These are phyloP conservation scores for Tricholoma hemisulphureum DNA, from an alignment of 768 basidiomycete species.

Conservation along the genomic window DNA sequence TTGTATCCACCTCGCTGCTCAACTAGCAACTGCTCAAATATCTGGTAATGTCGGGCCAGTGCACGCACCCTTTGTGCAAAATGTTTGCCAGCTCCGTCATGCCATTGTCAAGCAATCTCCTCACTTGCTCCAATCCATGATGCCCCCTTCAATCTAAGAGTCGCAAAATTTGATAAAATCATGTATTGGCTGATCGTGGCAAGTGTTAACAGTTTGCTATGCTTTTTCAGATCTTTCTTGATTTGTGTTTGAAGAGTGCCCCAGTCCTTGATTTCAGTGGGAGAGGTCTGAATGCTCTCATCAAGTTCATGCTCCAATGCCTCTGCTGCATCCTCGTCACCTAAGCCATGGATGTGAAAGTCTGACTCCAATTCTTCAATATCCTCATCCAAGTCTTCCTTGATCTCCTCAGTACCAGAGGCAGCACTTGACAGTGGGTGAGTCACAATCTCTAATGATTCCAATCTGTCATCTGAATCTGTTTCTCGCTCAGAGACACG, in stretches of 20 bases:
- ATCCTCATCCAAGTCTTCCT: neutral
- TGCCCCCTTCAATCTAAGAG: conserved; percentile 22
- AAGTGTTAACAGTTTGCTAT: conserved; percentile 12
- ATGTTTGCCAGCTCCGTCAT: conserved; percentile 20
- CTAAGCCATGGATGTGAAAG: neutral
- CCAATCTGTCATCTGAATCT: neutral
- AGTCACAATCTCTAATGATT: neutral
- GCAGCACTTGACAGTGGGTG: neutral
- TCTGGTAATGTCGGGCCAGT: conserved; percentile 36
- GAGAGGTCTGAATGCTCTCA: neutral
- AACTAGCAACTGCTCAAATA: conserved; percentile 31
- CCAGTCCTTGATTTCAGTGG: conserved; percentile 12
- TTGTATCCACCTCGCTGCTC: conserved; percentile 26
- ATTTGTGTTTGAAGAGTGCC: conserved; percentile 15
- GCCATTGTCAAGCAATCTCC: conserved; percentile 29
- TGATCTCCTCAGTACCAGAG: neutral
- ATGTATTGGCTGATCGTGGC: conserved; percentile 20
- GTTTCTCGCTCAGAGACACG: neutral
- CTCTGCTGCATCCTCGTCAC: neutral
- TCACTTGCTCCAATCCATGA: conserved; percentile 19
- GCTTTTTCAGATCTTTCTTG: conserved; percentile 18
- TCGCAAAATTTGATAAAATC: conserved; percentile 24
- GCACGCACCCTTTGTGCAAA: conserved; percentile 27
- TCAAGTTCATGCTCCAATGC: conserved; percentile 22
- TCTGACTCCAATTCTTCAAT: neutral